Evolutionary conservation across 1,139 yeast species (phyloP), one percentile per base, ranked within the genome.

Genomic region (Pichia sp.): DNA sequence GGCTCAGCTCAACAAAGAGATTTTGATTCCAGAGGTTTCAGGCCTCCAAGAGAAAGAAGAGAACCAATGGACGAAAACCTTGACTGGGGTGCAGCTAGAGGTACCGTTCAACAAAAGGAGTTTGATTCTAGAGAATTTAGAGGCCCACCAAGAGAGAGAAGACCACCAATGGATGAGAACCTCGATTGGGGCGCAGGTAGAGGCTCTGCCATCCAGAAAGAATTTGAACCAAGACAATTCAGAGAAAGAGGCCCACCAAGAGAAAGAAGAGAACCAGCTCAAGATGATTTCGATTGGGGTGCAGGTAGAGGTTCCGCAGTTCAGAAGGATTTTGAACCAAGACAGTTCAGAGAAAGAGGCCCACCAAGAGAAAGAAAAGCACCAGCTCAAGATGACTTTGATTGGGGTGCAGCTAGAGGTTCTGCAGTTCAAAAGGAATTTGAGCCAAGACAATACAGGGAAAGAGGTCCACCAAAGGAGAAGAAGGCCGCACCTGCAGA

Each of bases 161-260:
- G 67, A 50, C 52, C 64, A 20, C 32, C 58, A 48, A 66, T 63
- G 34, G 56, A 49, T 21, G 46, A 45, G 15, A 43, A 29, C 9
- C 55, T 72, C 22, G 79, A 68, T 50, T 69, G 72, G 73, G 63
- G 63, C 36, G 57, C 55, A 20, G 70, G 60, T 26, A 74, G 60
- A 51, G 67, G 68, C 64, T 58, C 62, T 47, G 55, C 48, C 41
- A 47, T 30, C 12, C 42, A 34, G 32, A 41, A 40, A 9, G 37
- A 32, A 25, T 53, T 33, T 12, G 34, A 32, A 21, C 32, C 29
- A 27, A 33, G 39, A 30, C 23, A 35, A 12, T 29, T 26, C 24
- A 39, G 3, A 24, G 27, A 24, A 24, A n/a, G 42, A 50, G 45
- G 45, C 45, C 48, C 53, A 60, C 49, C 42, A 33, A 53, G 67